Evolutionary conservation across 2,329 filamentous ascomycete species (phyloP).

Genomic region (Phialophora expanda): DNA sequence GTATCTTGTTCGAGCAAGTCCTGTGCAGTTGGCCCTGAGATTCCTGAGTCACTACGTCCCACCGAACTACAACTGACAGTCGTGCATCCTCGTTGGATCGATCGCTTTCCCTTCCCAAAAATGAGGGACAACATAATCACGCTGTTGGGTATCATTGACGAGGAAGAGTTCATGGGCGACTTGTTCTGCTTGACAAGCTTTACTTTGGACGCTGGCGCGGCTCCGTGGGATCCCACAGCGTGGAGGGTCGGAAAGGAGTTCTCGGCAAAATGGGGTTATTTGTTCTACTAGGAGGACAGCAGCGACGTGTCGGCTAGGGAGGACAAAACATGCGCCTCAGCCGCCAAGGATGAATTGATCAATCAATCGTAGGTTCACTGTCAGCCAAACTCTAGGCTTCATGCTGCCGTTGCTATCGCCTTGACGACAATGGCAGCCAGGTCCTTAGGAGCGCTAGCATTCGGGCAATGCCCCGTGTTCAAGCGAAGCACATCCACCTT

Average conservation of each 20-base stretch:
- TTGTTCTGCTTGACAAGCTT: slow-evolving; percentile 46
- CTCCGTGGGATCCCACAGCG: slow-evolving; percentile 45
- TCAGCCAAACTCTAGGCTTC: neutral
- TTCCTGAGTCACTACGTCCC: slow-evolving; percentile 21
- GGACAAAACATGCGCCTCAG: neutral
- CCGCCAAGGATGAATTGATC: neutral
- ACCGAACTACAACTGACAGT: slow-evolving; percentile 22
- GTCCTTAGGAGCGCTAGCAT: slow-evolving; percentile 38
- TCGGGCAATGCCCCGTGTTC: slow-evolving; percentile 42
- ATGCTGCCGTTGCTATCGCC: slow-evolving; percentile 14
- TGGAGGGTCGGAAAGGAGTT: slow-evolving; percentile 62
- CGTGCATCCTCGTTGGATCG: slow-evolving; percentile 44
- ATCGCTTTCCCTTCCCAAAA: slow-evolving; percentile 50
- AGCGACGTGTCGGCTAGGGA: neutral
- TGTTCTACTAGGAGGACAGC: slow-evolving; percentile 58
- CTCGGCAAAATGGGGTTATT: slow-evolving; percentile 91
- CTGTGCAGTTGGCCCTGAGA: slow-evolving; percentile 10
- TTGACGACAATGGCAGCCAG: slow-evolving; percentile 30
- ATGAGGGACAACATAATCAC: slow-evolving; percentile 49
- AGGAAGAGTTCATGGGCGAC: slow-evolving; percentile 48
- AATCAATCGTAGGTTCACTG: neutral
- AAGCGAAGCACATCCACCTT: slow-evolving; percentile 44
- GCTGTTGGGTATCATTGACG: slow-evolving; percentile 42
- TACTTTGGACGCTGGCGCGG: slow-evolving; percentile 41
- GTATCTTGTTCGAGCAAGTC: slow-evolving; percentile 8